phyloP scores from a whole-genome alignment of 2,329 filamentous ascomycete species.

The Ophiocordyceps unilateralis region DNA sequence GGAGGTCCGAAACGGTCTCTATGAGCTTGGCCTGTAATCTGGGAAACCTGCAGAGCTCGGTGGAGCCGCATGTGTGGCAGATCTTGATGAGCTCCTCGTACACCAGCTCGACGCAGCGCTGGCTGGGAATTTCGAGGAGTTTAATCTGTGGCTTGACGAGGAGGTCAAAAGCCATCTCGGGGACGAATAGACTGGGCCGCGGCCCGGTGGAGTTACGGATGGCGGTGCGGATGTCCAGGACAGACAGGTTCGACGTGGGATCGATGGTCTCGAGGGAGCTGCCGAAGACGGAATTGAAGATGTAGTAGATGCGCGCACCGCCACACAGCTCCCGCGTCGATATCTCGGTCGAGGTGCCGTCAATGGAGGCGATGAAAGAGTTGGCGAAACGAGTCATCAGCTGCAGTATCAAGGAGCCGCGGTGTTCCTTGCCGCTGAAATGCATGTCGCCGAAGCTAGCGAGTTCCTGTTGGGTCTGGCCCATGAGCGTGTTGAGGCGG shows the following conservation, averaged over 20 bases:
- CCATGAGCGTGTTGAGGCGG: slow-evolving; percentile 93
- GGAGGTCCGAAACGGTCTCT: slow-evolving; percentile 88
- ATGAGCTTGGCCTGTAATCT: slow-evolving; percentile 92
- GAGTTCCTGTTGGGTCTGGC: slow-evolving; percentile 96
- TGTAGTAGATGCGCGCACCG: slow-evolving; percentile 92
- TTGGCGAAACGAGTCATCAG: slow-evolving; percentile 97
- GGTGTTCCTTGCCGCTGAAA: slow-evolving; percentile 92
- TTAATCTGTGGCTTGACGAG: slow-evolving; percentile 98
- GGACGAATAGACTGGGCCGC: slow-evolving; percentile 87
- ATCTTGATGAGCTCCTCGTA: slow-evolving; percentile 99
- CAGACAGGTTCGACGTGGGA: slow-evolving; percentile 85
- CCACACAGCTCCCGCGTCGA: slow-evolving; percentile 96
- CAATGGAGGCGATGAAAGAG: slow-evolving; percentile 95
- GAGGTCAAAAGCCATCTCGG: slow-evolving; percentile 92
- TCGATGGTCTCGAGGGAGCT: slow-evolving; percentile 93
- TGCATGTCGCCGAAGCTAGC: slow-evolving; percentile 96
- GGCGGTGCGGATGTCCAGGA: slow-evolving; percentile 86
- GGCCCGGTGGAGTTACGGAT: slow-evolving; percentile 97
- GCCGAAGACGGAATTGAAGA: slow-evolving; percentile 97
- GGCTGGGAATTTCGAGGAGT: slow-evolving; percentile 81
- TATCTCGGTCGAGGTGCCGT: slow-evolving; percentile 95
- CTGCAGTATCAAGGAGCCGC: slow-evolving; percentile 85
- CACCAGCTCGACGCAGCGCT: slow-evolving; percentile 91
- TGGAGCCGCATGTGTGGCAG: slow-evolving; percentile 94
- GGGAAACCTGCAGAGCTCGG: slow-evolving; percentile 80